Percentiles rank a stretch among this genome's conserved stretches.
phyloP scores from a whole-genome alignment of 148 eudicot genomes.

The Camellia japonica region DNA sequence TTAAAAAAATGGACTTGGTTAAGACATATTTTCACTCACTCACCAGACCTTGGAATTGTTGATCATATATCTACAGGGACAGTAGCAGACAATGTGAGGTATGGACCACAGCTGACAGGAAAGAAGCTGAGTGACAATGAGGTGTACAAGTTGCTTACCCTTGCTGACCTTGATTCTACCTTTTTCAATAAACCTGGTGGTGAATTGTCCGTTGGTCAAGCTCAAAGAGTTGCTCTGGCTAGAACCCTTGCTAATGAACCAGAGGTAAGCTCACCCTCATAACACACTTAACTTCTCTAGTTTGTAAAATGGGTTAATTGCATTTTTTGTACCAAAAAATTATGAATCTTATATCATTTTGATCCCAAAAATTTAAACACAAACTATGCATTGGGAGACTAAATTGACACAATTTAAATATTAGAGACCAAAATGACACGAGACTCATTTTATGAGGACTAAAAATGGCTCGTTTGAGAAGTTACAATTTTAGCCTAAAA shows the following conservation, averaged over 20 bases:
- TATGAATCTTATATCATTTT: background rate
- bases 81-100: constrained; percentile 50
- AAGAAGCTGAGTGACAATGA: constrained; percentile 45
- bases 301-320: background rate
- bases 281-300: background rate
- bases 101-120: constrained; percentile 49
- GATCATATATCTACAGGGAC: constrained; percentile 29
- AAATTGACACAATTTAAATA: no score
- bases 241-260: constrained; percentile 57
- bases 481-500: no score
- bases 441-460: no score
- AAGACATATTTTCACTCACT: no score
- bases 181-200: constrained; percentile 32
- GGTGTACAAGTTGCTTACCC: constrained; percentile 36
- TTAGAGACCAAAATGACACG: no score
- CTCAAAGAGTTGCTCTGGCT: constrained; percentile 58
- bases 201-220: constrained; percentile 59
- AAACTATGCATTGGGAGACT: no score
- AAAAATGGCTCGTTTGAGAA: no score
- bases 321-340: background rate
- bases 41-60: no score
- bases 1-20: no score
- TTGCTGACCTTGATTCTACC: constrained; percentile 47
- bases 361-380: no score
- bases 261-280: constrained; percentile 26